Evolutionary conservation across 1,284 basidiomycete species (phyloP).

Genomic region (Pyrrhoderma lamaoense): DNA sequence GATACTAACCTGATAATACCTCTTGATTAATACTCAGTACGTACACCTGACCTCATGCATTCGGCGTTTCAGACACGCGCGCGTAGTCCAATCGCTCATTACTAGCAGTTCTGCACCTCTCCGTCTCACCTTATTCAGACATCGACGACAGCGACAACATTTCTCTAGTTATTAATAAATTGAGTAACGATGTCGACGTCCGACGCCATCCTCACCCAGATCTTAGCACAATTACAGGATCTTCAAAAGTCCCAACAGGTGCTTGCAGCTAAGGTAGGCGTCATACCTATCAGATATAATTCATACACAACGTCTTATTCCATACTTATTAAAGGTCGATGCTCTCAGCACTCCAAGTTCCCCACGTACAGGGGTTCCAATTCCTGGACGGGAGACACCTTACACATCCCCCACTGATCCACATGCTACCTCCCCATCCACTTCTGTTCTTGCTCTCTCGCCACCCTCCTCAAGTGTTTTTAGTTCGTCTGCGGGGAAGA

Average conservation of each 20-base stretch:
- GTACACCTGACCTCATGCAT: no score
- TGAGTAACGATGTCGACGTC: conserved; percentile 13
- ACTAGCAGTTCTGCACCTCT: no score
- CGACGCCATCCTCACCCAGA: conserved; percentile 52
- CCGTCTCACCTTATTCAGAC: no score
- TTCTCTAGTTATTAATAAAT: no score
- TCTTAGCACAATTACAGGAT: conserved; percentile 59
- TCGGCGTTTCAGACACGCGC: no score
- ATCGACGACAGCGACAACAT: no score
- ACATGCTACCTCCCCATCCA: conserved; percentile 19
- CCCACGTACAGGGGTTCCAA: conserved; percentile 1
- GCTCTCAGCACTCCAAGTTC: conserved; percentile 19
- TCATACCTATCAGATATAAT: neutral
- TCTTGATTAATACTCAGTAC: no score
- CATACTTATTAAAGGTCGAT: conserved; percentile 21
- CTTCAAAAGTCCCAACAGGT: conserved; percentile 67
- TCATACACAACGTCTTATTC: neutral
- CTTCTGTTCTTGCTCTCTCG: conserved; percentile 21
- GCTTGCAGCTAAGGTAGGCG: conserved; percentile 61
- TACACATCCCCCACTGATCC: conserved; percentile 6
- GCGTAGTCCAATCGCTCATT: no score
- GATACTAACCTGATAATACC: no score
- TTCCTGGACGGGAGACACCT: conserved; percentile 13
- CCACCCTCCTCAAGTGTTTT: conserved; percentile 10
- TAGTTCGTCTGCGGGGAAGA: conserved; percentile 20